Evolutionary conservation across 306 rosid genomes (phyloP), one percentile per base, ranked within the genome.

Genomic region (Malus sieversii): DNA sequence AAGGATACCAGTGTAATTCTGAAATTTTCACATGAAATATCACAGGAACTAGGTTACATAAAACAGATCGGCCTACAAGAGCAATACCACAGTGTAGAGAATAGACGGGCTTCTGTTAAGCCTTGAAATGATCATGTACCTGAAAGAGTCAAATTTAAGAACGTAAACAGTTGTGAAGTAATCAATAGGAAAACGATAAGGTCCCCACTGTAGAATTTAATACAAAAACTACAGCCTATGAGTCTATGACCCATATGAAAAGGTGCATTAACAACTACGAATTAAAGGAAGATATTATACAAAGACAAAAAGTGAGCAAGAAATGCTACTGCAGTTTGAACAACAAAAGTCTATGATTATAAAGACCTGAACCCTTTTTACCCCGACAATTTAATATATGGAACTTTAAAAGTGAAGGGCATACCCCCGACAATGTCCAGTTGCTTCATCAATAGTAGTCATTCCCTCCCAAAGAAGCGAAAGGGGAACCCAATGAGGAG

Each of bases 401-500:
- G 64, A 71, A 72, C 23, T 65, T 16, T 29, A 70, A 51, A 70
- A 15, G 22, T 29, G 16, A 48, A 78, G 19, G 75, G 73, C 74
- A 32, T 85, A 94, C 98, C 98, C 97, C 70, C 97, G 82, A n/a
- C 23, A 81, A 32, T 75, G 92, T 70, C 97, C 93, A 4, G 95
- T 92, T 51, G 90, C 82, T 75, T 66, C 27, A 83, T 94, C 98
- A 79, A 85, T 67, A 58, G 92, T 86, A 79, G 78, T 85, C 96
- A 92, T 89, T 68, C 83, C 97, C 38, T 89, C 85, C 98, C 98
- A 95, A 58, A 92, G 93, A 78, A 85, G 88, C 38, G 82, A 75
- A 79, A 92, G 88, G 18, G 97, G 98, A 84, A 95, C 95, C 98
- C 98, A 95, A 20, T 92, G 98, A 59, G 97, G 96, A 80, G 97